A percentile compares a stretch with the other conserved stretches of the same genome.
phyloP scores from a whole-genome alignment of 2,329 filamentous ascomycete genomes.

The Exophiala spinifera region DNA sequence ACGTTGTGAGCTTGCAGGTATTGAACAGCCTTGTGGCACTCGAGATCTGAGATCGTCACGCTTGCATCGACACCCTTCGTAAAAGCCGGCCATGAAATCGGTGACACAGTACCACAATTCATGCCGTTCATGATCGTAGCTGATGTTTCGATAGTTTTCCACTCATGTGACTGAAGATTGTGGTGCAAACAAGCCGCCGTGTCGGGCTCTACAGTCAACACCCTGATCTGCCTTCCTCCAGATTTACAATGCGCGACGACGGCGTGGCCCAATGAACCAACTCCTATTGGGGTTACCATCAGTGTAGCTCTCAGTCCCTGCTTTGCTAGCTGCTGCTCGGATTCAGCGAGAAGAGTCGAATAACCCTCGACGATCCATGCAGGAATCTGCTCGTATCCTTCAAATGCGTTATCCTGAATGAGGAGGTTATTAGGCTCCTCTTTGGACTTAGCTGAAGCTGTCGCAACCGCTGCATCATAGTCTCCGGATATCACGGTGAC shows the following conservation, averaged over 20 bases:
- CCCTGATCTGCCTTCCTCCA: slow-evolving; percentile 32
- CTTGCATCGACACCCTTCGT: slow-evolving; percentile 58
- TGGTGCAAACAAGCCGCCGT: slow-evolving; percentile 55
- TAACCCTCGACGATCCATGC: slow-evolving; percentile 77
- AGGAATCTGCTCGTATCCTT: slow-evolving; percentile 64
- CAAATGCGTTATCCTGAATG: slow-evolving; percentile 67
- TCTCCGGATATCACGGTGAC: slow-evolving; percentile 52
- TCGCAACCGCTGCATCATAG: slow-evolving; percentile 63
- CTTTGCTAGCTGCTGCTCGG: slow-evolving; percentile 58
- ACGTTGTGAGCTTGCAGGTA: slow-evolving; percentile 52
- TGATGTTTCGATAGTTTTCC: slow-evolving; percentile 52
- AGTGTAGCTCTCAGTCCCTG: slow-evolving; percentile 44
- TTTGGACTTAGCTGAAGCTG: slow-evolving; percentile 41
- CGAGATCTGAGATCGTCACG: slow-evolving; percentile 59
- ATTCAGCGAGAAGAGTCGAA: slow-evolving; percentile 66
- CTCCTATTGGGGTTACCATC: slow-evolving; percentile 66
- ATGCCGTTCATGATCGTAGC: slow-evolving; percentile 72
- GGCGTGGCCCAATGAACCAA: slow-evolving; percentile 69
- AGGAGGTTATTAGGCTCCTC: slow-evolving; percentile 43
- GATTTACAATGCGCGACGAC: slow-evolving; percentile 64
- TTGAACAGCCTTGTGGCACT: slow-evolving; percentile 58
- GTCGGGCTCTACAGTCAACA: slow-evolving; percentile 70
- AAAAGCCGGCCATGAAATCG: slow-evolving; percentile 62
- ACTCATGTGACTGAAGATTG: slow-evolving; percentile 48
- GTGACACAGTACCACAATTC: slow-evolving; percentile 68